Conservation (phyloP, 768 basidiomycete genomes). For the Lentinula detonsa region DNA sequence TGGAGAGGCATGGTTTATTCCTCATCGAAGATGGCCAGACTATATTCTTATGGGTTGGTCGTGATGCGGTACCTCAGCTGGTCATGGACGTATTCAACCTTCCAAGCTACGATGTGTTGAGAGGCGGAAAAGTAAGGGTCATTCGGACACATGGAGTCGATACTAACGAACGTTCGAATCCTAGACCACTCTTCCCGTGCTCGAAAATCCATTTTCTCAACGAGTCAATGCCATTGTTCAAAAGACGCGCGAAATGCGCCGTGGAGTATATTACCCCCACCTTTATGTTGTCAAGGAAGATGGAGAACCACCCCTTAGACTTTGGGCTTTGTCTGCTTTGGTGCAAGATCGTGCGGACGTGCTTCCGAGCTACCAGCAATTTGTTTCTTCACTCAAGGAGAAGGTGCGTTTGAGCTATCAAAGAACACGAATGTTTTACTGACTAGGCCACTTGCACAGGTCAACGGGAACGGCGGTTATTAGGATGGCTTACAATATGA, state of each 20-base stretch:
- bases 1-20: constrained; percentile 94
- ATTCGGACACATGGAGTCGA: neutral
- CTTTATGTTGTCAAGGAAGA: constrained; percentile 98
- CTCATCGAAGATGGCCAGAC: constrained; percentile 97
- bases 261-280: constrained; percentile 90
- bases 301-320: constrained; percentile 87
- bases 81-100: constrained; percentile 92
- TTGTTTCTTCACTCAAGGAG: constrained; percentile 83
- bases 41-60: constrained; percentile 97
- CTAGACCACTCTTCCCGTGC: constrained; percentile 79
- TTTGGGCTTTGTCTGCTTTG: constrained; percentile 92
- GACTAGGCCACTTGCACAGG: neutral
- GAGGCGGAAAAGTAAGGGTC: constrained; percentile 81
- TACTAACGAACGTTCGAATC: neutral
- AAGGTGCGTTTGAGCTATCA: constrained; percentile 47
- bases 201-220: constrained; percentile 95
- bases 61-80: constrained; percentile 95
- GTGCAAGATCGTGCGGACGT: constrained; percentile 96
- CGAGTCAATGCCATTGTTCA: constrained; percentile 90
- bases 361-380: constrained; percentile 94
- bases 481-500: neutral
- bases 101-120: constrained; percentile 80
- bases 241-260: constrained; percentile 91
- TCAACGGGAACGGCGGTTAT: constrained; percentile 10
- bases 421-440: neutral